Percentiles rank a stretch among this genome's conserved stretches.
Evolutionary conservation across 2,329 filamentous ascomycete genomes (phyloP).

Genomic region (Chaetomiaceae sp.): DNA sequence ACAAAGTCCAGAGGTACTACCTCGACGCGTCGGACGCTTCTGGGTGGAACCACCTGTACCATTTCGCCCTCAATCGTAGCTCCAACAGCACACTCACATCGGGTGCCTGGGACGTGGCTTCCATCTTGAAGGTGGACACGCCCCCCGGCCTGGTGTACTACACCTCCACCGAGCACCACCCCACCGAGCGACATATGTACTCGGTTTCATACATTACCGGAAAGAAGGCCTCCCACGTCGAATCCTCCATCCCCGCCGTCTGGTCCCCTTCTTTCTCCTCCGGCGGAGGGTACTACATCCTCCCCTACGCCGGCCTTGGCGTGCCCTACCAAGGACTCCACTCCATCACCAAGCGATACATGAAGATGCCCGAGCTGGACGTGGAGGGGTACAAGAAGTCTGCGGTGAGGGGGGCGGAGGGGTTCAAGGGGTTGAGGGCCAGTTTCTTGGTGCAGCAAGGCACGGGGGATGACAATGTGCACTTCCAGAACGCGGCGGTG

Average conservation of each 20-base stretch:
- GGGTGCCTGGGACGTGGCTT: constrained; percentile 62
- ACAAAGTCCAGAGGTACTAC: constrained; percentile 46
- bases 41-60: constrained; percentile 63
- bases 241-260: constrained; percentile 53
- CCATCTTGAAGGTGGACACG: constrained; percentile 57
- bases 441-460: constrained; percentile 62
- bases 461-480: constrained; percentile 66
- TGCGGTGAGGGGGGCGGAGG: constrained; percentile 52
- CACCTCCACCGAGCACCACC: constrained; percentile 60
- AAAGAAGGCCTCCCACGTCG: constrained; percentile 55
- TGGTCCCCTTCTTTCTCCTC: constrained; percentile 64
- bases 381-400: constrained; percentile 56
- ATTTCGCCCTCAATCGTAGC: constrained; percentile 55
- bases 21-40: constrained; percentile 63
- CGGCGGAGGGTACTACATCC: constrained; percentile 59
- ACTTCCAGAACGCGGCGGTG: constrained; percentile 63
- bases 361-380: constrained; percentile 59
- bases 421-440: constrained; percentile 60
- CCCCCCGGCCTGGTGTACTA: constrained; percentile 57
- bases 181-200: constrained; percentile 64
- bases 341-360: constrained; percentile 59
- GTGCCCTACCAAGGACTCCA: constrained; percentile 68
- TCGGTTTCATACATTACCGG: constrained; percentile 56
- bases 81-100: constrained; percentile 54
- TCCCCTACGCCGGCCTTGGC: constrained; percentile 61